Evolutionary conservation across 768 basidiomycete genomes (phyloP).

Genomic region (Mycena crocata): DNA sequence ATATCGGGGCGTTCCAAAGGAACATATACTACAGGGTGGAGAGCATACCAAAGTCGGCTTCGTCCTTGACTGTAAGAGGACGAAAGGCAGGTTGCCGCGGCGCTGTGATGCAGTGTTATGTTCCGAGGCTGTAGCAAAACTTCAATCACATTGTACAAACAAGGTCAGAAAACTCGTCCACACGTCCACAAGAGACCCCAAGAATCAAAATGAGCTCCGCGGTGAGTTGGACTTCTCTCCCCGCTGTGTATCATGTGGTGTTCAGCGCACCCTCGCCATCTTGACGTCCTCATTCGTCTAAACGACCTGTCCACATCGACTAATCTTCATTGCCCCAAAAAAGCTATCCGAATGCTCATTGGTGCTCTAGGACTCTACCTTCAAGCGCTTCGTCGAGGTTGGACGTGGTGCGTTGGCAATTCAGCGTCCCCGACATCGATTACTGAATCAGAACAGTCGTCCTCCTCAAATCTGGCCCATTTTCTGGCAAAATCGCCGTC

Average conservation of each 20-base stretch:
- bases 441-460: slow-evolving; percentile 68
- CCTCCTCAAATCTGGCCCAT: slow-evolving; percentile 91
- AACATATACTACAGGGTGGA: too few species aligned
- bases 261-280: neutral
- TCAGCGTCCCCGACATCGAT: slow-evolving; percentile 9
- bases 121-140: slow-evolving; percentile 3
- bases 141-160: neutral
- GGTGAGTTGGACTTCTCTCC: slow-evolving; percentile 18
- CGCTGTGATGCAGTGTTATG: neutral
- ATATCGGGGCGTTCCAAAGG: too few species aligned
- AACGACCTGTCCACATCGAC: neutral
- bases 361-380: slow-evolving; percentile 77
- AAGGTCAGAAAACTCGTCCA: neutral
- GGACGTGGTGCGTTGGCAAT: slow-evolving; percentile 77
- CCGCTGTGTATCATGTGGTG: neutral
- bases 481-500: slow-evolving; percentile 89
- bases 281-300: neutral
- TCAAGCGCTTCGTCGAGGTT: slow-evolving; percentile 98
- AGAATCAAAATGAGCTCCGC: slow-evolving; percentile 30
- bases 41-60: too few species aligned
- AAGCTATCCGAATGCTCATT: neutral
- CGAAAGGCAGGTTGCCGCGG: too few species aligned
- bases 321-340: neutral
- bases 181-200: slow-evolving; percentile 24
- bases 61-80: too few species aligned